Percentiles rank a stretch among this genome's conserved stretches.
Evolutionary conservation across 2,329 filamentous ascomycete species (phyloP).

Genomic region (Apiospora rasikravindrae): DNA sequence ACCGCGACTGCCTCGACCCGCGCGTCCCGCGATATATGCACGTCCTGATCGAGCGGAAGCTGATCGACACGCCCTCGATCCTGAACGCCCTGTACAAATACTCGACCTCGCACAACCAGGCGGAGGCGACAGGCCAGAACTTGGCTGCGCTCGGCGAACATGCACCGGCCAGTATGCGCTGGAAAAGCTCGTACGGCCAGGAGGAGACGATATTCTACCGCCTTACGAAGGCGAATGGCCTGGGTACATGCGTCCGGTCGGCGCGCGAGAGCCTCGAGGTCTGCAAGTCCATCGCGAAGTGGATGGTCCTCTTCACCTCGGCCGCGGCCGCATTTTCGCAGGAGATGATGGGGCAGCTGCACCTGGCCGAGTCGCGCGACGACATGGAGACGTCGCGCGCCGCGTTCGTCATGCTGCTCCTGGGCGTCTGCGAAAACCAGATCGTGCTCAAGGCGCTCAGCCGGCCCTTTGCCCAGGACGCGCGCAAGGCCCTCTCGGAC

Average conservation of each 20-base stretch:
- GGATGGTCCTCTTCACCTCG: constrained; percentile 63
- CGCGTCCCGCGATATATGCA: constrained; percentile 65
- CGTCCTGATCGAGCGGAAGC: constrained; percentile 54
- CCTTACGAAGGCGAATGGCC: constrained; percentile 83
- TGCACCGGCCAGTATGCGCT: constrained; percentile 41
- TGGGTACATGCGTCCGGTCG: constrained; percentile 54
- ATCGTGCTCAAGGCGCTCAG: constrained; percentile 59
- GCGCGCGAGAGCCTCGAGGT: constrained; percentile 56
- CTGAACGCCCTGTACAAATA: constrained; percentile 62
- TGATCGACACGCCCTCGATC: constrained; percentile 60
- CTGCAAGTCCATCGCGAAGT: constrained; percentile 56
- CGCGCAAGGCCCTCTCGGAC: constrained; percentile 55
- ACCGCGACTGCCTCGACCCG: constrained; percentile 60
- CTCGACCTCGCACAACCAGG: constrained; percentile 55
- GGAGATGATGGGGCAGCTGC: constrained; percentile 51
- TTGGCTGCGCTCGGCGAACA: constrained; percentile 26
- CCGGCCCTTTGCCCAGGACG: constrained; percentile 56
- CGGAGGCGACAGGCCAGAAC: constrained; percentile 30
- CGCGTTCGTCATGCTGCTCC: constrained; percentile 67
- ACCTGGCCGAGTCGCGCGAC: constrained; percentile 52
- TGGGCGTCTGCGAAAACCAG: constrained; percentile 66
- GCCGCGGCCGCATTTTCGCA: constrained; percentile 55
- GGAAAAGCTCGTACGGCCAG: constrained; percentile 63
- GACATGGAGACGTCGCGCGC: constrained; percentile 67
- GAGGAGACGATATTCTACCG: constrained; percentile 95